Conservation (phyloP, 2,329 filamentous ascomycete genomes). For the Diplodia corticola region DNA sequence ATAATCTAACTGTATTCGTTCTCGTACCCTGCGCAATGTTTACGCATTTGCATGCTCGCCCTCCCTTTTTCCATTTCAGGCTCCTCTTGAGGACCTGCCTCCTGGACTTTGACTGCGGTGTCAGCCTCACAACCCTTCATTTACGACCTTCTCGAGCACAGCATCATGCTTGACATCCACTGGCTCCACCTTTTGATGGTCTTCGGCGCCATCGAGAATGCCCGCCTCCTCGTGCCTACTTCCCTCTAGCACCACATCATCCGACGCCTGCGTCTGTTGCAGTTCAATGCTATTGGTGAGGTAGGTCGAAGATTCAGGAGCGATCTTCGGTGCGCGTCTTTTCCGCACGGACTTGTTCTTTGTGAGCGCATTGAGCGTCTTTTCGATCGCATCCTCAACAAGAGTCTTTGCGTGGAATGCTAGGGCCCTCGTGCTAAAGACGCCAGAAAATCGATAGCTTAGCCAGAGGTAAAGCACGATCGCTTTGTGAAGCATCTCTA, state of each 20-base stretch:
- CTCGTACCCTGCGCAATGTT: neutral
- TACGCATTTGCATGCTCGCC: too few relatives aligned
- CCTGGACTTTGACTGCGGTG: neutral
- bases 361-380: slow-evolving; percentile 37
- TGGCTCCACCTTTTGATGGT: neutral
- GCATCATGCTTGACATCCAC: neutral
- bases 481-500: slow-evolving; percentile 79
- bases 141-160: neutral
- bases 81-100: neutral
- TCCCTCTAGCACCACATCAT: neutral
- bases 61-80: neutral
- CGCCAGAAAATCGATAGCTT: slow-evolving; percentile 79
- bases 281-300: neutral
- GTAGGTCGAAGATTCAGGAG: too few relatives aligned
- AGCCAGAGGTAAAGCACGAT: slow-evolving; percentile 91
- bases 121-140: neutral
- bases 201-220: slow-evolving; percentile 4
- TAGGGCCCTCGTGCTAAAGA: slow-evolving; percentile 73
- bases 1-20: neutral
- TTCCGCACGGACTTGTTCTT: neutral
- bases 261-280: neutral
- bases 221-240: neutral
- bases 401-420: slow-evolving; percentile 77
- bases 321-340: too few relatives aligned
- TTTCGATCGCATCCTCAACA: slow-evolving; percentile 74